Conservation (phyloP, 2,329 filamentous ascomycete species). For the Botrytis cinerea region DNA sequence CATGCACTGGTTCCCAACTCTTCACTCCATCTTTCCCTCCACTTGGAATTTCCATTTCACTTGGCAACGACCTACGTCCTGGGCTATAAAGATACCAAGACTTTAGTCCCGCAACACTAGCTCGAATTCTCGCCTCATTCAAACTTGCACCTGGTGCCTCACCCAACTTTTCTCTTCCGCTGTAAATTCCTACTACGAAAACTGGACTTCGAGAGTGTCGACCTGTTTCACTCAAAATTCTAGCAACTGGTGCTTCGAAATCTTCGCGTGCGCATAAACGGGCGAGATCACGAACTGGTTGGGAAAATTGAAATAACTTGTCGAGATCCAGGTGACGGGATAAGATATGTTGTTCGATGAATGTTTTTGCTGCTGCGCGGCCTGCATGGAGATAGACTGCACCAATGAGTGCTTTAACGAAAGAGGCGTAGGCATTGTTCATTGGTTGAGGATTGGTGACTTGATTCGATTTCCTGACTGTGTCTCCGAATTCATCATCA, state of each 20-base stretch:
- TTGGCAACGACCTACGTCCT: constrained; percentile 30
- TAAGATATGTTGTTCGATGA: constrained; percentile 82
- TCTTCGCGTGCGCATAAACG: constrained; percentile 84
- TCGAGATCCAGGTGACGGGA: constrained; percentile 75
- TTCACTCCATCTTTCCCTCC: constrained; percentile 42
- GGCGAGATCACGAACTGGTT: constrained; percentile 80
- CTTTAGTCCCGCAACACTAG: constrained; percentile 83
- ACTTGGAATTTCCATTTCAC: constrained; percentile 50
- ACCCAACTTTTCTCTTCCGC: constrained; percentile 85
- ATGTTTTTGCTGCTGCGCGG: constrained; percentile 73
- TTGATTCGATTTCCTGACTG: constrained; percentile 40
- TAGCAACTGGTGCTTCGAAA: constrained; percentile 83
- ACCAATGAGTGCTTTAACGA: constrained; percentile 82
- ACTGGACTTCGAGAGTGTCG: constrained; percentile 82
- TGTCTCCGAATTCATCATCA: constrained; percentile 82
- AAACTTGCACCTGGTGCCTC: constrained; percentile 83
- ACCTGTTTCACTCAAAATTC: constrained; percentile 88
- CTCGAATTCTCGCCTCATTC: constrained; percentile 74
- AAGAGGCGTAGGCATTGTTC: constrained; percentile 64
- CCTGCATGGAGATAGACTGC: constrained; percentile 85
- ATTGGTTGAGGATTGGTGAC: constrained; percentile 36
- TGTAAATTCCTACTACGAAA: constrained; percentile 92
- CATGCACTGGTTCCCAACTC: constrained; percentile 55
- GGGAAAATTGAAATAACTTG: constrained; percentile 78
- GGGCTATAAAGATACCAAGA: constrained; percentile 97